Percentiles rank a stretch among this genome's conserved stretches.
Evolutionary conservation across 2,329 filamentous ascomycete genomes (phyloP).

Genomic region (Colletotrichum horii): DNA sequence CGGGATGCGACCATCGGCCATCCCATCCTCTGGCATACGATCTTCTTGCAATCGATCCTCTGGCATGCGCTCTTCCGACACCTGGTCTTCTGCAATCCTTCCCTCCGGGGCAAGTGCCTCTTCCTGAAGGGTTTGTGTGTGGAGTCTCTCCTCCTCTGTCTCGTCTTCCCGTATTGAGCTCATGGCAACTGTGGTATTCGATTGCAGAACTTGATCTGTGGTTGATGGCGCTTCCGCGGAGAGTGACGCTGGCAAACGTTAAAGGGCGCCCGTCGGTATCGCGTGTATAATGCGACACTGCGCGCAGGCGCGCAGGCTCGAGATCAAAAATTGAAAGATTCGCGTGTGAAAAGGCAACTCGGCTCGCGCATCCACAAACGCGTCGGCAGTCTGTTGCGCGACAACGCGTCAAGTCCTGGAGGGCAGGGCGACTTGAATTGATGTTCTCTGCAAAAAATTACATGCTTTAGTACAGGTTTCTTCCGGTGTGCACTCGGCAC

Average conservation of each 20-base stretch:
- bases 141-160: slow-evolving; percentile 9
- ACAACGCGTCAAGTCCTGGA: not conserved
- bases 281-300: not conserved
- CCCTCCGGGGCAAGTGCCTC: not conserved
- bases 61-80: not conserved
- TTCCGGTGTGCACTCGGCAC: not conserved
- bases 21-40: slow-evolving; percentile 5
- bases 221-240: not conserved
- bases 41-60: not conserved
- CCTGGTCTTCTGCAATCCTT: not conserved
- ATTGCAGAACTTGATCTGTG: not conserved
- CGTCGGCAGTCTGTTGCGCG: slow-evolving; percentile 7
- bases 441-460: slow-evolving; percentile 5
- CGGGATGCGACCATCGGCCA: slow-evolving; percentile 7
- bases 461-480: slow-evolving; percentile 4
- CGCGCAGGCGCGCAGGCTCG: not conserved
- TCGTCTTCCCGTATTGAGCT: slow-evolving; percentile 8
- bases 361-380: slow-evolving; percentile 6
- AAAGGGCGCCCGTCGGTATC: not conserved
- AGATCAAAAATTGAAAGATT: not conserved
- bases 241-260: not conserved
- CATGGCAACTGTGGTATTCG: not conserved
- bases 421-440: slow-evolving; percentile 1
- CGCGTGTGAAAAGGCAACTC: not conserved
- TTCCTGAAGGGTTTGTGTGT: not conserved